Evolutionary conservation across 306 rosid species (phyloP).

Genomic region (Dryas octopetala): DNA sequence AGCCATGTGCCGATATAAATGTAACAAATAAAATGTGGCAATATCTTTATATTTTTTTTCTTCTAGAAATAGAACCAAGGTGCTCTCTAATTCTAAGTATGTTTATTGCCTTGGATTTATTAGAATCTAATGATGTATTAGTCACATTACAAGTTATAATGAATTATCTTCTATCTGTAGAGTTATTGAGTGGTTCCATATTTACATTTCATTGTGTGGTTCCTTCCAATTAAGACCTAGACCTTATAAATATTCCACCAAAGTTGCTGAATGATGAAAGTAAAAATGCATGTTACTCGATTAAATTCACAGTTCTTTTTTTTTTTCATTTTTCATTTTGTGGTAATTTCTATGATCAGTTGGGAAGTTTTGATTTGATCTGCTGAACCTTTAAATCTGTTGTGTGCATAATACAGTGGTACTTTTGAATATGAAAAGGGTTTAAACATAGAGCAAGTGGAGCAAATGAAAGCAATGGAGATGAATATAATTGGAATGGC

Average conservation of each 20-base stretch:
- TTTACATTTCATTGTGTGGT: background rate
- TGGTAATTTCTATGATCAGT: background rate
- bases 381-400: slow-evolving; percentile 27
- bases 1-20: background rate
- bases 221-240: background rate
- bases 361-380: slow-evolving; percentile 15
- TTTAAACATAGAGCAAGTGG: slow-evolving; percentile 68
- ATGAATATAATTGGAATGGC: slow-evolving; percentile 68
- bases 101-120: slow-evolving; percentile 12
- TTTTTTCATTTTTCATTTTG: background rate
- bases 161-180: background rate
- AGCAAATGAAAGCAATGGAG: slow-evolving; percentile 72
- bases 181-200: background rate
- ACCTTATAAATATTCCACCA: background rate
- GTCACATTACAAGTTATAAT: slow-evolving; percentile 1
- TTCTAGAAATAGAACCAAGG: slow-evolving; percentile 7
- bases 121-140: slow-evolving; percentile 27
- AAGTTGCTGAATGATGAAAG: background rate
- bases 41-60: background rate
- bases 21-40: background rate
- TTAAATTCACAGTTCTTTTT: background rate
- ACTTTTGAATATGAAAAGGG: slow-evolving; percentile 72
- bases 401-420: slow-evolving; percentile 39
- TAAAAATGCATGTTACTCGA: background rate
- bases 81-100: background rate